Conservation (phyloP, 2,329 filamentous ascomycete genomes). For the Botrytis galanthina region DNA sequence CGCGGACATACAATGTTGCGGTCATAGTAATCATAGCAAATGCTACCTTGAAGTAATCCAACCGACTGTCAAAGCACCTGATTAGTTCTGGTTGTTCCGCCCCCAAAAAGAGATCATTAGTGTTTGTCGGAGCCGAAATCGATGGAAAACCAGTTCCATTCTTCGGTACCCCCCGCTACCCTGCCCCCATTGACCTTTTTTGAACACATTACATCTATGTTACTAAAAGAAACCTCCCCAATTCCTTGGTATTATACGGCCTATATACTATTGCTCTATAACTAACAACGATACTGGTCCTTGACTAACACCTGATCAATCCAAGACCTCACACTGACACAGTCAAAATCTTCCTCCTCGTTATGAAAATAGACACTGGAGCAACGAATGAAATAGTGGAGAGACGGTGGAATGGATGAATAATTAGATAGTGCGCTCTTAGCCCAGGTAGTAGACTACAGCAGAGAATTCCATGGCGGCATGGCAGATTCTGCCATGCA, state of each 20-base stretch:
- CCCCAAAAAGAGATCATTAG: not conserved
- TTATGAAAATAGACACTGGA: not conserved
- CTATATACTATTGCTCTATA: not conserved
- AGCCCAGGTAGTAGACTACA: not conserved
- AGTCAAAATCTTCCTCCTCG: not conserved
- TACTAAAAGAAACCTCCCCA: not conserved
- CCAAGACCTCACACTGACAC: not conserved
- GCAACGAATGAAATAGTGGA: not conserved
- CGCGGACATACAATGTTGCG: not conserved
- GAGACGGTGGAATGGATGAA: not conserved
- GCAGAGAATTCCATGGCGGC: not conserved
- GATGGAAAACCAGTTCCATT: not conserved
- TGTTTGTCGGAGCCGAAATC: not conserved
- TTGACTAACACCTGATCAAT: not conserved
- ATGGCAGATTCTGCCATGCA: slow-evolving; percentile 6
- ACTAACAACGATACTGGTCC: not conserved
- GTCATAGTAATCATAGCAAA: not conserved
- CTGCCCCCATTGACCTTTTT: not conserved
- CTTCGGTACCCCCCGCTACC: not conserved
- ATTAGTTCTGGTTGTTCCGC: not conserved
- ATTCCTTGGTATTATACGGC: not conserved
- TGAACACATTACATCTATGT: not conserved
- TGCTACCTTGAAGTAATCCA: not conserved
- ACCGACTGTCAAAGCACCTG: not conserved
- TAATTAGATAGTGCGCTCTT: not conserved